A percentile compares a stretch with the other conserved stretches of the same genome.
Conservation (phyloP, 1,139 yeast genomes). For the Hyphopichia khmerensis region DNA sequence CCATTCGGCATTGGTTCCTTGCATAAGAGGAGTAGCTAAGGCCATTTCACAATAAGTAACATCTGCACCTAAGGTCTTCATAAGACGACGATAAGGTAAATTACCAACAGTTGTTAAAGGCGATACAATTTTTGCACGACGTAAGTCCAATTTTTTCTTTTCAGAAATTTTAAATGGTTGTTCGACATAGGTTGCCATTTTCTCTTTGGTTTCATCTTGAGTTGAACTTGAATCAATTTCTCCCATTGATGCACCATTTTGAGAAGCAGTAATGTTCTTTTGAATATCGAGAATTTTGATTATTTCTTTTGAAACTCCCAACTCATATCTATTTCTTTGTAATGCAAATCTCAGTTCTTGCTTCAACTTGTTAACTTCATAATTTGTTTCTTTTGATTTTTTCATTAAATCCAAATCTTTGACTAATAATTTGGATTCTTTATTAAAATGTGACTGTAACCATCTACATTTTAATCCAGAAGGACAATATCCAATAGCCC, state of each 20-base stretch:
- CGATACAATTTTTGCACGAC: conserved; percentile 80
- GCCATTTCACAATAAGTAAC: conserved; percentile 97
- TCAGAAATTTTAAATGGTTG: conserved; percentile 79
- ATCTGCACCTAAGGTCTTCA: conserved; percentile 91
- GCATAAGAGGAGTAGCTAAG: conserved; percentile 75
- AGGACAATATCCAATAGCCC: conserved; percentile 85
- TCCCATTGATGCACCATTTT: conserved; percentile 22
- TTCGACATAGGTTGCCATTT: conserved; percentile 55
- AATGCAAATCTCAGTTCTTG: conserved; percentile 52
- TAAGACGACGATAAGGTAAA: conserved; percentile 88
- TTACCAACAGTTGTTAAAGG: conserved; percentile 98
- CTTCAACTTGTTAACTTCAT: conserved; percentile 67
- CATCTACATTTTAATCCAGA: conserved; percentile 91
- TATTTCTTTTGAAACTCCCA: conserved; percentile 54
- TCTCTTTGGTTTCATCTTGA: conserved; percentile 20
- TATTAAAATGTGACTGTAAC: conserved; percentile 70
- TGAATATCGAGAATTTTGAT: conserved; percentile 51
- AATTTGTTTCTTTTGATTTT: conserved; percentile 31
- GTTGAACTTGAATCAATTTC: conserved; percentile 30
- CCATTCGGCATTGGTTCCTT: conserved; percentile 95
- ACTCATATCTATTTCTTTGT: conserved; percentile 62
- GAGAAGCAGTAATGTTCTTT: conserved; percentile 21
- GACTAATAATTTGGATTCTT: conserved; percentile 44
- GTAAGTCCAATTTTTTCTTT: conserved; percentile 69
- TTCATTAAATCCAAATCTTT: conserved; percentile 43